Percentiles rank a stretch among this genome's conserved stretches.
Conservation (phyloP, 2,329 filamentous ascomycete species). For the Chaetomium sp. region DNA sequence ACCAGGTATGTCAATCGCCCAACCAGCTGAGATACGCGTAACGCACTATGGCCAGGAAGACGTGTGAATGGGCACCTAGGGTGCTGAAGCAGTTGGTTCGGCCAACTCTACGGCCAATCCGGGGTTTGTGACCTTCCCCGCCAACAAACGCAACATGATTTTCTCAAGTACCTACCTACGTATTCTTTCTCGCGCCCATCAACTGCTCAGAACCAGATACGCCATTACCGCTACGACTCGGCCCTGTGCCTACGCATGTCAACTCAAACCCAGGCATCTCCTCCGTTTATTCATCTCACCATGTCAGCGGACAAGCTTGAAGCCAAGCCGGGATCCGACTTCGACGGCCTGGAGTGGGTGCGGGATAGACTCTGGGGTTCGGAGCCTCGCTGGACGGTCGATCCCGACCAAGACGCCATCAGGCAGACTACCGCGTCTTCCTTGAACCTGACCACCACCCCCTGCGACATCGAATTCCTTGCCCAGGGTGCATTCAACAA, state of each 20-base stretch:
- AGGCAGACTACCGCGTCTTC: slow-evolving; percentile 4
- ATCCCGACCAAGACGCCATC: slow-evolving; percentile 16
- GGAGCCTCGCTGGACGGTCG: slow-evolving; percentile 18
- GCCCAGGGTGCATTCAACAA: slow-evolving; percentile 21
- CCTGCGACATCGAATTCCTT: slow-evolving; percentile 13
- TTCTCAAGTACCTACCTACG: too few relatives aligned
- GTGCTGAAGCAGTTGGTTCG: slow-evolving; percentile 4
- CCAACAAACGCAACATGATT: too few relatives aligned
- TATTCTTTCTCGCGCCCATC: too few relatives aligned
- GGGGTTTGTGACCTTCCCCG: too few relatives aligned
- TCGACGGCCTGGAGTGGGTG: slow-evolving; percentile 16
- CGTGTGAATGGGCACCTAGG: too few relatives aligned
- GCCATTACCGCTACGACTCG: not conserved
- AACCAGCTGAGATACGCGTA: too few relatives aligned
- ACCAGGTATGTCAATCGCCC: too few relatives aligned
- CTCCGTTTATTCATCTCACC: slow-evolving; percentile 1
- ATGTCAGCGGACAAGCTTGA: slow-evolving; percentile 7
- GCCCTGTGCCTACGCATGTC: not conserved
- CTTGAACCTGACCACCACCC: not conserved
- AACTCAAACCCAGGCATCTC: not conserved
- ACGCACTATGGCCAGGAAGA: not conserved
- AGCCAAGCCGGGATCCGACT: slow-evolving; percentile 1
- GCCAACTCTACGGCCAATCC: not conserved
- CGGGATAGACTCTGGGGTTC: slow-evolving; percentile 10
- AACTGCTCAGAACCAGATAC: not conserved